Evolutionary conservation across 352 stramenopile genomes (phyloP), one percentile per base, ranked within the genome.

Genomic region (Peronospora farinosa): DNA sequence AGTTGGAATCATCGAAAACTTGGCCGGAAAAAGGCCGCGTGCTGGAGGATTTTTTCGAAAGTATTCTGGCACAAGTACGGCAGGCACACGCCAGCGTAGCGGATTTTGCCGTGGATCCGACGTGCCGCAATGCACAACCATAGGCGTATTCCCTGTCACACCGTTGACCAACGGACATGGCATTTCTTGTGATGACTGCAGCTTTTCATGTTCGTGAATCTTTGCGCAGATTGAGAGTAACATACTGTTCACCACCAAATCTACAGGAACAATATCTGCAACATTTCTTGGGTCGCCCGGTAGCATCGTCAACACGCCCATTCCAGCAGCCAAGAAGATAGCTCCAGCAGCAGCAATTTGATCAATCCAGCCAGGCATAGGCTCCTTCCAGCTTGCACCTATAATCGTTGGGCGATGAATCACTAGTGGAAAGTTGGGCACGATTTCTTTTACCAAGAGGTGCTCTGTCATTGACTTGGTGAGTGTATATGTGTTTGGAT

Each of bases 391-490:
- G n/a, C 76, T 67, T 2, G 82, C 82, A 23, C 82, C 82, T 42
- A 95, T 88, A 54, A 95, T 95, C 7, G 84, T 91, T 7, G 84
- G 84, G 0, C 84, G 71, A 40, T 88, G 86, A 36, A 95, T 79
- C 21, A 91, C 66, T 19, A 94, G 50, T 15, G 83, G 80, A 7
- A 92, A 69, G 38, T 51, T 46, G 5, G 67, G 56, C 0, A 54
- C 51, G 7, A 78, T 49, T 41, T 79, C 63, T 52, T 75, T 62
- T 37, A 78, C 57, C 21, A 92, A 40, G 23, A 94, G 46, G 30
- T 89, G 74, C 63, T 95, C 84, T 35, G 82, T 80, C 74, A 94
- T 92, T 12, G 80, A 88, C 63, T 95, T 93, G 56, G 83, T 95
- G 0, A 95, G 73, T 16, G 80, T 83, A 62, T 94, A 95, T 37